Conservation (phyloP, 2,329 filamentous ascomycete species). For the Graphiopsis chlorocephala region DNA sequence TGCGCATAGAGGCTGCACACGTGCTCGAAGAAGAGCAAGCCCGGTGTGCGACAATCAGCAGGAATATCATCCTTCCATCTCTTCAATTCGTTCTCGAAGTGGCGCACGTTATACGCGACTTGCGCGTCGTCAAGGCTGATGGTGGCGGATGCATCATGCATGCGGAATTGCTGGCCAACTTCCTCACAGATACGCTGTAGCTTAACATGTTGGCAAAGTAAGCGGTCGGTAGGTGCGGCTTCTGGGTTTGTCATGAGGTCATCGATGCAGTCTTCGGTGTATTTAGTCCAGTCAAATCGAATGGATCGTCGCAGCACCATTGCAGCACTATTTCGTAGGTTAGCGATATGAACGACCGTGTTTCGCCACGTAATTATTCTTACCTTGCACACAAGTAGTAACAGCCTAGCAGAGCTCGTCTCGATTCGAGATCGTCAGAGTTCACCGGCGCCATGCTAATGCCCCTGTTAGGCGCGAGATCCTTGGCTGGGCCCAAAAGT, state of each 20-base stretch:
- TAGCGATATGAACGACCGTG: slow-evolving; percentile 1
- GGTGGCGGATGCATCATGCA: slow-evolving; percentile 51
- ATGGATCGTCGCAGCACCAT: slow-evolving; percentile 59
- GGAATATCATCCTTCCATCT: slow-evolving; percentile 46
- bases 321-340: slow-evolving; percentile 45
- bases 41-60: slow-evolving; percentile 34
- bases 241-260: slow-evolving; percentile 57
- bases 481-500: slow-evolving; percentile 34
- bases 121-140: slow-evolving; percentile 55
- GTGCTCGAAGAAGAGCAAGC: slow-evolving; percentile 45
- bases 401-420: slow-evolving; percentile 59
- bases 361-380: slow-evolving; percentile 2
- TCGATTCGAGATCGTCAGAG: slow-evolving; percentile 55
- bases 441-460: slow-evolving; percentile 33
- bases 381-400: slow-evolving; percentile 60
- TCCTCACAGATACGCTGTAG: slow-evolving; percentile 59
- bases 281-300: slow-evolving; percentile 59
- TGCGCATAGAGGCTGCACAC: slow-evolving; percentile 50
- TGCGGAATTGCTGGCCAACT: slow-evolving; percentile 55
- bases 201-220: slow-evolving; percentile 57
- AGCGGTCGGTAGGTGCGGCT: slow-evolving; percentile 55
- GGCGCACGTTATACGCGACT: slow-evolving; percentile 54
- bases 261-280: slow-evolving; percentile 61
- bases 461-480: slow-evolving; percentile 28
- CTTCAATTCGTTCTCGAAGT: slow-evolving; percentile 54